A percentile compares a stretch with the other conserved stretches of the same genome.
These are phyloP conservation scores for Tilletia setariae DNA, from an alignment of 1,284 basidiomycete genomes.

Conservation along the genomic window DNA sequence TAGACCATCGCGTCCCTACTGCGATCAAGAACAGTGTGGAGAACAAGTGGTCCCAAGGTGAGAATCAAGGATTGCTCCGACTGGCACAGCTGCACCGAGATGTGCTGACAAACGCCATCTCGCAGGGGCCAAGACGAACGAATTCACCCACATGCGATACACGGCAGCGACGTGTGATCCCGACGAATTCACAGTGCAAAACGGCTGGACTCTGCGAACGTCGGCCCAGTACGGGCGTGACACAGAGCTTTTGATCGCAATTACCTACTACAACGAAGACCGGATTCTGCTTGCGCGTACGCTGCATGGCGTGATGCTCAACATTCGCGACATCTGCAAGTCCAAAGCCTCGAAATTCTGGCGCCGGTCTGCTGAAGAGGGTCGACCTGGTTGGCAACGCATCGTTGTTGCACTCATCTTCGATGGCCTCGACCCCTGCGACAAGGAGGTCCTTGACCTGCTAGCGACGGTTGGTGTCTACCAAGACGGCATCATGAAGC, in stretches of 20 bases:
- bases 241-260: slow-evolving; percentile 79
- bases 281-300: slow-evolving; percentile 73
- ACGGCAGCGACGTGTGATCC: slow-evolving; percentile 82
- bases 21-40: slow-evolving; percentile 82
- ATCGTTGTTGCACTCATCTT: slow-evolving; percentile 82
- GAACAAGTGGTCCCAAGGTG: slow-evolving; percentile 64
- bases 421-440: slow-evolving; percentile 92
- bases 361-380: slow-evolving; percentile 66
- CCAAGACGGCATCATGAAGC: slow-evolving; percentile 84
- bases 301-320: slow-evolving; percentile 91
- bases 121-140: slow-evolving; percentile 54
- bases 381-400: slow-evolving; percentile 68
- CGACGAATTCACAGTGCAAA: slow-evolving; percentile 72
- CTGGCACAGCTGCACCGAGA: background rate
- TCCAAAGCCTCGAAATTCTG: slow-evolving; percentile 89
- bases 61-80: background rate
- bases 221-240: slow-evolving; percentile 78
- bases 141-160: slow-evolving; percentile 86
- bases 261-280: slow-evolving; percentile 77
- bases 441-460: slow-evolving; percentile 64
- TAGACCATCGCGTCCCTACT: slow-evolving; percentile 69
- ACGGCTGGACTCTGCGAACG: slow-evolving; percentile 75
- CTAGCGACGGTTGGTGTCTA: slow-evolving; percentile 58
- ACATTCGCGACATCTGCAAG: slow-evolving; percentile 97
- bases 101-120: slow-evolving; percentile 43